A percentile compares a stretch with the other conserved stretches of the same genome.
Evolutionary conservation across 805 yeast species (phyloP).

Genomic region (Suhomyces prunicola): DNA sequence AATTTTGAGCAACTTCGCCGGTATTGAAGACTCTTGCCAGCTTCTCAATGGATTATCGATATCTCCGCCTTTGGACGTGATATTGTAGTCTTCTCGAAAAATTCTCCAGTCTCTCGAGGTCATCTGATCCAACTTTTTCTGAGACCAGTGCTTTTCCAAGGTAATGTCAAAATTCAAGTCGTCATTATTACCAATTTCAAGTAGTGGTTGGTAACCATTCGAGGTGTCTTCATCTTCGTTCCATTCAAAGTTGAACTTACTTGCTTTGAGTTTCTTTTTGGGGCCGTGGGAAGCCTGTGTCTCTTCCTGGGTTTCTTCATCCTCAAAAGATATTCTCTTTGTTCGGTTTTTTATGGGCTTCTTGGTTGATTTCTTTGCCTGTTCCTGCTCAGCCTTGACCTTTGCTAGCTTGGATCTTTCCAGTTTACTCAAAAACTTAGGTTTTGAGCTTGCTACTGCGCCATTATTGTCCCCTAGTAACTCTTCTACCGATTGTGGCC

Average conservation of each 20-base stretch:
- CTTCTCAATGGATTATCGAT: slow-evolving; percentile 59
- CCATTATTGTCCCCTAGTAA: slow-evolving; percentile 12
- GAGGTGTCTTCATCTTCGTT: slow-evolving; percentile 64
- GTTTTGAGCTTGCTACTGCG: slow-evolving; percentile 8
- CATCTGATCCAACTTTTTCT: slow-evolving; percentile 65
- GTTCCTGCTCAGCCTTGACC: slow-evolving; percentile 4
- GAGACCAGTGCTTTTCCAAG: slow-evolving; percentile 56
- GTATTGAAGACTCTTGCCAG: slow-evolving; percentile 68
- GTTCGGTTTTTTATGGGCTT: neutral
- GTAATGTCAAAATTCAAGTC: slow-evolving; percentile 14
- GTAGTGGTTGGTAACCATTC: slow-evolving; percentile 40
- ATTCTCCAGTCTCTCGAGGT: slow-evolving; percentile 86
- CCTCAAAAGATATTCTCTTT: neutral
- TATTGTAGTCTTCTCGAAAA: slow-evolving; percentile 71
- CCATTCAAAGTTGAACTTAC: slow-evolving; percentile 69
- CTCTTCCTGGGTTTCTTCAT: neutral
- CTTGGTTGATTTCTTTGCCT: neutral
- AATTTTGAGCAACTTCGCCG: slow-evolving; percentile 27
- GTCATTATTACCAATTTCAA: slow-evolving; percentile 8
- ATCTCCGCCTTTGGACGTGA: slow-evolving; percentile 48
- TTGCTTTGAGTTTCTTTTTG: slow-evolving; percentile 10
- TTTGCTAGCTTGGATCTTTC: slow-evolving; percentile 13
- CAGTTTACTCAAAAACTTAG: slow-evolving; percentile 20
- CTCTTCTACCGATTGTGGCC: slow-evolving; percentile 27
- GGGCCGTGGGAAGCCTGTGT: neutral